Base-by-base conservation (phyloP, 1,284 basidiomycete genomes). In the Baeospora myosura region DNA sequence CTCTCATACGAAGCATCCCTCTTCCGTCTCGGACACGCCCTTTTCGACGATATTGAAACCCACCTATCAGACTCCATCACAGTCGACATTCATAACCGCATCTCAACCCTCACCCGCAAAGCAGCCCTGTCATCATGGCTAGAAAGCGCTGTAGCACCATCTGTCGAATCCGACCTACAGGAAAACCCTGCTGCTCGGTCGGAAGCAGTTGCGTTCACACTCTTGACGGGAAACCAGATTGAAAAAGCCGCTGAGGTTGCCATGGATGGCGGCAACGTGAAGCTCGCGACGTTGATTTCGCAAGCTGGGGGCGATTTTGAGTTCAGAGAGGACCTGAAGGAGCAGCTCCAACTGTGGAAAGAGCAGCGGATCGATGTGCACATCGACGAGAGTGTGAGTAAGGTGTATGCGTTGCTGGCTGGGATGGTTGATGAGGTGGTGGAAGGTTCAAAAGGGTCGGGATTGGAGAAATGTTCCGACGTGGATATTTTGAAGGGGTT, bases 261-360 rank as follows among this genome's bases (percentile, higher is more conserved):
- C 1, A 66, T 86, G 44, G 82, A 88, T 41, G 77, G 76, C 5
- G 83, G 85, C 5, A 88, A 90, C 54, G 63, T 90, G 52, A 88
- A 90, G 49, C 76, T 99, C 3, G 89, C 95, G 0, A 93, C 91
- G 1, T 72, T 99, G n/a, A 74, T 98, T 35, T 79, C 92, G 4
- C 94, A 98, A 60, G 79, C 78, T 6, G 88, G 88, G 3, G 88
- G 91, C 0, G 88, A 95, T 54, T 71, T 74, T 14, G 72, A 77
- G 23, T 92, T 88, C 62, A 73, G 80, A 40, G 76, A 72, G 20
- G 90, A 96, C 56, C 63, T 98, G 25, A 65, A 65, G 46, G 66
- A 78, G 12, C 96, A 99, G 58, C 65, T 98, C 18, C 70, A 76
- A 5, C 76, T 89, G 32, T 99, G 96, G 95, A 74, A 76, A 33